Evolutionary conservation across 1,284 basidiomycete genomes (phyloP).

Genomic region (Mycosarcoma mackinlayi): DNA sequence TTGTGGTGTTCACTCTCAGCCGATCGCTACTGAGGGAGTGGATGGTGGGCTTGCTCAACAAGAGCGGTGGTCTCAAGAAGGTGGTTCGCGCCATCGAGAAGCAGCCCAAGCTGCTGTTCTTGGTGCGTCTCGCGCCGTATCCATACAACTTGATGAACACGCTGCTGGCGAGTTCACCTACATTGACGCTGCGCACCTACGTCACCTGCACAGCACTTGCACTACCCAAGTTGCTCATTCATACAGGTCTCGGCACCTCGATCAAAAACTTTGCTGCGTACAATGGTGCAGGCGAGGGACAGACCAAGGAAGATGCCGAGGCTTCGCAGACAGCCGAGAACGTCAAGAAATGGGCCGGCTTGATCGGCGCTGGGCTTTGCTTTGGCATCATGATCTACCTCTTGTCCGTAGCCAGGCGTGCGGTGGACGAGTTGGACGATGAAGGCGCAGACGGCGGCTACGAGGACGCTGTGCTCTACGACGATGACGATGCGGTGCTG

Average conservation of each 20-base stretch:
- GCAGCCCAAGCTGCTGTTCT: slow-evolving; percentile 82
- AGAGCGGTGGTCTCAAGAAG: slow-evolving; percentile 67
- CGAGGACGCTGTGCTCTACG: slow-evolving; percentile 33
- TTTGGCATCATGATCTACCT: slow-evolving; percentile 82
- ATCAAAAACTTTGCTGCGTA: slow-evolving; percentile 83
- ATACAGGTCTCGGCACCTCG: slow-evolving; percentile 82
- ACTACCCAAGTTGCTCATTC: slow-evolving; percentile 85
- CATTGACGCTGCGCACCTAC: slow-evolving; percentile 82
- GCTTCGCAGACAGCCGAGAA: slow-evolving; percentile 69
- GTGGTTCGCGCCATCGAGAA: slow-evolving; percentile 86
- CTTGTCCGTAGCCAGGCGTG: slow-evolving; percentile 79
- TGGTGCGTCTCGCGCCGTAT: slow-evolving; percentile 79
- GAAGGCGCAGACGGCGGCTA: slow-evolving; percentile 32
- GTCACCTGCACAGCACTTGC: slow-evolving; percentile 82
- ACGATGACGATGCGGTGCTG: slow-evolving; percentile 32
- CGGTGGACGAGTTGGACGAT: slow-evolving; percentile 78
- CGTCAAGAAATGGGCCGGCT: slow-evolving; percentile 76
- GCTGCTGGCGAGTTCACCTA: slow-evolving; percentile 83
- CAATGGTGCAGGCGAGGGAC: slow-evolving; percentile 67
- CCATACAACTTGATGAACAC: slow-evolving; percentile 86
- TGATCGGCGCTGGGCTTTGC: slow-evolving; percentile 78
- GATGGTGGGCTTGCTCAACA: slow-evolving; percentile 79
- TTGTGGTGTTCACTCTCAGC: slow-evolving; percentile 81
- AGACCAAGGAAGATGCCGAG: slow-evolving; percentile 53
- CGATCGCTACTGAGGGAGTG: slow-evolving; percentile 77